Conservation (phyloP, 306 rosid species). For the Echinosophora koreensis region DNA sequence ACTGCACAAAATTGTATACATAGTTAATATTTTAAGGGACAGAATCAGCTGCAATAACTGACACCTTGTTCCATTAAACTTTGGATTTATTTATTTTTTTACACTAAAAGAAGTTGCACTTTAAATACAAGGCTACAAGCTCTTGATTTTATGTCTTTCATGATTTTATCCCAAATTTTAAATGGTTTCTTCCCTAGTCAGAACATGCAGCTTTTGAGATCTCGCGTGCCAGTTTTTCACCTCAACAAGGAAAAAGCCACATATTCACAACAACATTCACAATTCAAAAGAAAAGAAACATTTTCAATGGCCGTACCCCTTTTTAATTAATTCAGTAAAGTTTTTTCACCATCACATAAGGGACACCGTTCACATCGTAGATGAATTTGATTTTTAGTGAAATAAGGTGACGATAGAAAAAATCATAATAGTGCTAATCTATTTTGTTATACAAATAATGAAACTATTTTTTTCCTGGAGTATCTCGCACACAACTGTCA, state of each 20-base stretch:
- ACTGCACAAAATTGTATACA: slow-evolving; percentile 40
- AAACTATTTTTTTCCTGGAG: too few relatives aligned
- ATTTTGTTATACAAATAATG: too few relatives aligned
- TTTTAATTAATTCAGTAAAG: not conserved
- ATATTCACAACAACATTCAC: slow-evolving; percentile 30
- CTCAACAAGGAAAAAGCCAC: slow-evolving; percentile 10
- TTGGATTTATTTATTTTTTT: slow-evolving; percentile 16
- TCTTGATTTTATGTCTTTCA: slow-evolving; percentile 44
- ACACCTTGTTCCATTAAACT: slow-evolving; percentile 54
- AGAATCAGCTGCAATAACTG: slow-evolving; percentile 47
- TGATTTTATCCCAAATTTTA: slow-evolving; percentile 22
- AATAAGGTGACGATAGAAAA: too few relatives aligned
- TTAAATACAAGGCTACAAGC: slow-evolving; percentile 49
- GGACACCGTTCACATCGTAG: too few relatives aligned
- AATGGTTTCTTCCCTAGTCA: slow-evolving; percentile 43
- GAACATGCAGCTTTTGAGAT: slow-evolving; percentile 55
- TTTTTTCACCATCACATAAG: too few relatives aligned
- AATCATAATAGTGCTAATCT: too few relatives aligned
- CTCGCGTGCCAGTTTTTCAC: slow-evolving; percentile 16
- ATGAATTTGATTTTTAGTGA: too few relatives aligned
- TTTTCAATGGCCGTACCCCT: not conserved
- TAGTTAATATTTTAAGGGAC: slow-evolving; percentile 44
- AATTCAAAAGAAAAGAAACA: not conserved
- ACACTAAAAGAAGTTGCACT: slow-evolving; percentile 58
- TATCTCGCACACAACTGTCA: too few relatives aligned